Conservation (phyloP, 2,329 filamentous ascomycete genomes). For the Curvularia spicifera region DNA sequence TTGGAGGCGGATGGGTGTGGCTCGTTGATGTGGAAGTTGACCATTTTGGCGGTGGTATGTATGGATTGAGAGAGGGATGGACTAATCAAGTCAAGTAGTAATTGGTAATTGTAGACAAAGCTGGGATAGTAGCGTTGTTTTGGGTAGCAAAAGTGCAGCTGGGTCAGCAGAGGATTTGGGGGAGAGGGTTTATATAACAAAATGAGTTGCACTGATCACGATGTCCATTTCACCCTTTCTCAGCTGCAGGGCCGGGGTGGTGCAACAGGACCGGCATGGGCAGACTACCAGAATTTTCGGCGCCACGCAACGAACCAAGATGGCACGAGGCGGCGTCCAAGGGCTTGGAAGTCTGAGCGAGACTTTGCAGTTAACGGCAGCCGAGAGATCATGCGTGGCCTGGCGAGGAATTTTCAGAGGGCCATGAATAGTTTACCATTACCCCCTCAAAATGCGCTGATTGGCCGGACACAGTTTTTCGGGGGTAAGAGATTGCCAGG, state of each 20-base stretch:
- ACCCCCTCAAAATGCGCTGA: slow-evolving; percentile 20
- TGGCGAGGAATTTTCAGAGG: slow-evolving; percentile 18
- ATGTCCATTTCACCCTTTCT: slow-evolving; percentile 2
- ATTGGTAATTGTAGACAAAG: slow-evolving; percentile 8
- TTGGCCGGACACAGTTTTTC: slow-evolving; percentile 30
- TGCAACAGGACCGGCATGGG: slow-evolving; percentile 4
- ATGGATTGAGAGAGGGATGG: slow-evolving; percentile 5
- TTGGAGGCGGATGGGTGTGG: slow-evolving; percentile 64
- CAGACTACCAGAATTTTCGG: slow-evolving; percentile 32
- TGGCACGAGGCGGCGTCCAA: slow-evolving; percentile 31
- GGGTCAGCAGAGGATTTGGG: slow-evolving; percentile 9
- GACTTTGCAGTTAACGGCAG: slow-evolving; percentile 55
- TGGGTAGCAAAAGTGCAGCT: not conserved
- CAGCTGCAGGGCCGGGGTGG: slow-evolving; percentile 17
- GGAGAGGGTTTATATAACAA: slow-evolving; percentile 30
- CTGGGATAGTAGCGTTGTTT: not conserved
- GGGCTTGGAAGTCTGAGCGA: slow-evolving; percentile 29
- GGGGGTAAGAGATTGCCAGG: slow-evolving; percentile 33
- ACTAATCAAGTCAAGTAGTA: slow-evolving; percentile 19
- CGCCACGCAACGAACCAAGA: slow-evolving; percentile 34
- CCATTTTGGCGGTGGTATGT: slow-evolving; percentile 39
- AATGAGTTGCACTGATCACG: slow-evolving; percentile 13
- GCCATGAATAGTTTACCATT: slow-evolving; percentile 21
- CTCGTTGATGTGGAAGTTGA: slow-evolving; percentile 63
- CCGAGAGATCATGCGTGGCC: slow-evolving; percentile 43